Evolutionary conservation across 2,329 filamentous ascomycete genomes (phyloP), one percentile per base, ranked within the genome.

Genomic region (Pseudocercospora cruenta): DNA sequence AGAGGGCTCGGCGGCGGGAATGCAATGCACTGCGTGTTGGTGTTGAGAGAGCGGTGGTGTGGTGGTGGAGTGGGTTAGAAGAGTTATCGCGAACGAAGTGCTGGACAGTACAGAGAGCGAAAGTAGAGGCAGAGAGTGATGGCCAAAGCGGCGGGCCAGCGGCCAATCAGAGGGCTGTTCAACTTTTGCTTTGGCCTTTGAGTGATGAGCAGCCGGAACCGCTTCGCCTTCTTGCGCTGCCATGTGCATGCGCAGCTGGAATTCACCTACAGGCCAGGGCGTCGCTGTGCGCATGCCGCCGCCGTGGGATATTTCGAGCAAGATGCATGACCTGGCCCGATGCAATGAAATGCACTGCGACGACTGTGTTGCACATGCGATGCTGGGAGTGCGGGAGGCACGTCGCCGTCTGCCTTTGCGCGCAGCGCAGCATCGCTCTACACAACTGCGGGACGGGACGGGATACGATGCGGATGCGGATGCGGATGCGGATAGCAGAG

Each of bases 11-110:
- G n/a, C 31, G 55, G 55, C n/a, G 55, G 8, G 55, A 58, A 58
- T 39, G 55, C 55, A 58, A 53, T 36, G 39, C 58, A 33, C 39
- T 22, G 21, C 8, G n/a, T 4, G 39, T 60, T 51, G 9, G 58
- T 51, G 16, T 21, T 21, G 58, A 60, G 26, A 26, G 24, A 28
- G 61, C 47, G 57, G 33, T 12, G 39, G 60, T 45, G 60, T 39
- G 61, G 65, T 53, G 61, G 36, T 31, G 60, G 22, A 22, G 57
- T n/a, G 53, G 16, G 24, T 39, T 33, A 49, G 33, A 19, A 24
- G 45, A 53, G 64, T 59, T 19, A 36, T 47, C 51, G 60, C 64
- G 59, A 53, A 57, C 54, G 31, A 43, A 14, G 26, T 21, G 31
- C 31, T 19, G 31, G 31, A 58, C 26, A 22, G 55, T 43, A 26